Percentiles rank a stretch among this genome's conserved stretches.
Evolutionary conservation across 495 filamentous ascomycete species (phyloP).

Genomic region (Aspergillus panamensis): DNA sequence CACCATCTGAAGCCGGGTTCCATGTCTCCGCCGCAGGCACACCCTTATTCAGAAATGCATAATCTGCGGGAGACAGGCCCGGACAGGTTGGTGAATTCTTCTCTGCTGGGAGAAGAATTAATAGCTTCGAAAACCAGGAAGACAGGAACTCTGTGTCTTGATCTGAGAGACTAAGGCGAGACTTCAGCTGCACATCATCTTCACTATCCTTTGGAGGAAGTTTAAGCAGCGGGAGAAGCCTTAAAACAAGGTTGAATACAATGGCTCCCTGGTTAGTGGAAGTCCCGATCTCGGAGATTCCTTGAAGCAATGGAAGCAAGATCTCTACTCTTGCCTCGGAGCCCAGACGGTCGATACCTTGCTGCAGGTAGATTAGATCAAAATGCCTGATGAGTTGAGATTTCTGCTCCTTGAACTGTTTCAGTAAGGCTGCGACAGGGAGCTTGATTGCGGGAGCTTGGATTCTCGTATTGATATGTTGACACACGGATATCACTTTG

Average conservation of each 20-base stretch:
- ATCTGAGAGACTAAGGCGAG: constrained; percentile 60
- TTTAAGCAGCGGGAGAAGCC: constrained; percentile 65
- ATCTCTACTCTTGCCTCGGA: constrained; percentile 62
- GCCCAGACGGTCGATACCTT: constrained; percentile 71
- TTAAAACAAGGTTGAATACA: constrained; percentile 81
- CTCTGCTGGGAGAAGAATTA: constrained; percentile 58
- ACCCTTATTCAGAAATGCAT: constrained; percentile 61
- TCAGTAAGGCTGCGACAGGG: constrained; percentile 76
- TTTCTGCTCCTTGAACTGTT: constrained; percentile 81
- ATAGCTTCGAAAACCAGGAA: constrained; percentile 71
- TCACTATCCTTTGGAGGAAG: constrained; percentile 71
- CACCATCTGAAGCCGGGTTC: constrained; percentile 54
- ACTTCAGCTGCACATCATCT: constrained; percentile 68
- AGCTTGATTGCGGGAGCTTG: constrained; percentile 69
- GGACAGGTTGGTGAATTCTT: constrained; percentile 51
- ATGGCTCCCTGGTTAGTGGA: constrained; percentile 60
- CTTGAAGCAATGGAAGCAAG: constrained; percentile 66
- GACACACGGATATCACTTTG: constrained; percentile 71
- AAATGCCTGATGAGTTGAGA: constrained; percentile 76
- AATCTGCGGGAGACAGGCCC: constrained; percentile 67
- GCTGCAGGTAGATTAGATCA: constrained; percentile 84
- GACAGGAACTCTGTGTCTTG: constrained; percentile 74
- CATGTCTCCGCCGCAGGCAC: constrained; percentile 64
- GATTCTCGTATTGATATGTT: constrained; percentile 75
- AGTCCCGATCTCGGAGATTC: constrained; percentile 64